Percentiles rank a stretch among this genome's conserved stretches.
Conservation (phyloP, 2,329 filamentous ascomycete genomes). For the Calonectria pteridis region DNA sequence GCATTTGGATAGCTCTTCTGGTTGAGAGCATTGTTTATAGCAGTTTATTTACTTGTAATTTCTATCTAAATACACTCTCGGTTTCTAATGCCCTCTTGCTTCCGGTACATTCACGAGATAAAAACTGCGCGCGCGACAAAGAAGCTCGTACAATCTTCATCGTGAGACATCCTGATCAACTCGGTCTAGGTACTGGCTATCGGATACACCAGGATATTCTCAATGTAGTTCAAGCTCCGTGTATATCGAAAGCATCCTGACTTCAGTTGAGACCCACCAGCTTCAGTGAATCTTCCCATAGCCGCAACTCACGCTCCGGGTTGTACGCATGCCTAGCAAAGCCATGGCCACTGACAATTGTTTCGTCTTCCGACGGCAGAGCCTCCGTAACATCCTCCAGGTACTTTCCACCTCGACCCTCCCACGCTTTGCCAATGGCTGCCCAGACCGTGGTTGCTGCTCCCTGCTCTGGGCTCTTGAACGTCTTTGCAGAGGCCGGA, state of each 20-base stretch:
- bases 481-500: not conserved
- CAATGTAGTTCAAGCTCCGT: not conserved
- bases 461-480: slow-evolving; percentile 35
- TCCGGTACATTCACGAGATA: too few species aligned
- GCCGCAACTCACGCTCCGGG: slow-evolving; percentile 22
- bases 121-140: not conserved
- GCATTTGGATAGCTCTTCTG: too few species aligned
- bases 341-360: not conserved
- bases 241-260: not conserved
- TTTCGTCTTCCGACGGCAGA: not conserved
- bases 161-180: not conserved
- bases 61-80: not conserved
- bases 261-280: slow-evolving; percentile 28
- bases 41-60: too few species aligned
- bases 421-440: slow-evolving; percentile 35
- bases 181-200: not conserved
- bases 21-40: too few species aligned
- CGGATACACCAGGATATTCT: not conserved
- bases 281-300: slow-evolving; percentile 36
- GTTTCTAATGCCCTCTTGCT: too few species aligned
- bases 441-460: slow-evolving; percentile 40
- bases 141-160: not conserved
- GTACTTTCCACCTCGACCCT: slow-evolving; percentile 33
- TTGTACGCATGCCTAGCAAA: slow-evolving; percentile 30
- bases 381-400: slow-evolving; percentile 30